Base-by-base conservation (phyloP, 306 rosid species). In the Betula pendula region DNA sequence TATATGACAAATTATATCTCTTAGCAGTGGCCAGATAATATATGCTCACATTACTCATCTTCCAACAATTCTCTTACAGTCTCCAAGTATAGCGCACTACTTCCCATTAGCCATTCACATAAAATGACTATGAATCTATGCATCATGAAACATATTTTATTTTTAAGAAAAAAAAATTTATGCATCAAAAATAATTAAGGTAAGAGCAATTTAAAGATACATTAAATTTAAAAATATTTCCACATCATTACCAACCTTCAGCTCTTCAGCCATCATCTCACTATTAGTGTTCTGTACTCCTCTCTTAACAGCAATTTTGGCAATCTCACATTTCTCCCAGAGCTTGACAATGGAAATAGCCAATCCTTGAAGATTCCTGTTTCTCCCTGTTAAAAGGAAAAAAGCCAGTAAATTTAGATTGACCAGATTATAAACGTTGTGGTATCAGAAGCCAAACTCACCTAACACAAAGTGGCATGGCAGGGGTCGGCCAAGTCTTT, bases 281-380 rank as follows among this genome's bases (percentile, higher is more conserved):
- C 89, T 86, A 47, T 91, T 88, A 77, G 96, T 90, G 77, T 92
- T 88, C 89, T 90, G 95, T 68, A 92, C 90, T 83, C 96, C 98
- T 89, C 97, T 90, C 79, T 94, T 94, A 73, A 94, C 78, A 83
- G 98, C 96, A 84, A 92, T 81, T 79, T 94, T 94, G 69, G 90
- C 97, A 51, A 94, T 89, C 83, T 94, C 98, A 75, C 96, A 92
- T 83, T 88, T 92, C 84, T 94, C 95, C 98, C 98, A 94, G 42
- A 94, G 87, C 87, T 87, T 92, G 76, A 87, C 84, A 75, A 92
- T 87, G 62, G 93, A 91, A 79, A 90, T 75, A 47, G 97, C 98
- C 76, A 94, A 72, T 78, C 98, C 98, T 75, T 94, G 98, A 84
- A 78, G 97, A 59, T 88, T 94, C 75, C 86, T 84, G 67, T 90